Conservation (phyloP, 192 early-diverging fungal genomes). For the Coemansia sp. region DNA sequence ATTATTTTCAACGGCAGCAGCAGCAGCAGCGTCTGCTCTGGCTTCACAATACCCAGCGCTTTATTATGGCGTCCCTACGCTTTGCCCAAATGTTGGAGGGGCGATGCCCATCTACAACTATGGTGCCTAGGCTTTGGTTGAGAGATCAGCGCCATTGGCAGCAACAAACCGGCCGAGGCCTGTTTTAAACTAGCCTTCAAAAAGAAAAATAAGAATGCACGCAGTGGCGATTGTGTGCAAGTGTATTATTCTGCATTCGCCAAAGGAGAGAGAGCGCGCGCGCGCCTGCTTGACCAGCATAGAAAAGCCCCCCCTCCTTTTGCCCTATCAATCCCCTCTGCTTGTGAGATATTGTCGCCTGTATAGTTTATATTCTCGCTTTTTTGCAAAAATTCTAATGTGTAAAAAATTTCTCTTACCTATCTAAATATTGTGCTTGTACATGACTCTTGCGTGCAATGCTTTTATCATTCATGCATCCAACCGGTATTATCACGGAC, state of each 20-base stretch:
- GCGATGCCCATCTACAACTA: conserved; percentile 37
- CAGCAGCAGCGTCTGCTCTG: conserved; percentile 36
- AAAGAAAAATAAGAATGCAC: background rate
- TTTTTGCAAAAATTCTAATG: background rate
- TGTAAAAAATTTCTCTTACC: background rate
- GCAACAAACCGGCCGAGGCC: background rate
- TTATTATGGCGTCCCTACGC: conserved; percentile 25
- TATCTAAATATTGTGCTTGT: background rate
- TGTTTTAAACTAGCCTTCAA: background rate
- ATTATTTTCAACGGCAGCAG: conserved; percentile 11
- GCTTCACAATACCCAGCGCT: conserved; percentile 44
- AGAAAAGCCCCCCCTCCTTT: background rate
- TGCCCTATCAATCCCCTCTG: background rate
- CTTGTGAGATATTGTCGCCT: background rate
- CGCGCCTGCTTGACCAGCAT: too few species aligned
- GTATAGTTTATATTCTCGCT: background rate
- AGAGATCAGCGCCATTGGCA: background rate
- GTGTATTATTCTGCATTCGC: background rate
- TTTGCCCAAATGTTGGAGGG: background rate
- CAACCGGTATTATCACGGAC: background rate
- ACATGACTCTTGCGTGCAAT: background rate
- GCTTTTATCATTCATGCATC: background rate
- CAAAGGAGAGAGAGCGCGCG: background rate
- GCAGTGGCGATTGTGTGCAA: conserved; percentile 1
- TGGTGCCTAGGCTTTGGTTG: conserved; percentile 16